Percentiles rank a stretch among this genome's conserved stretches.
Conservation (phyloP, 306 rosid genomes). For the Pterocarpus macrocarpus region DNA sequence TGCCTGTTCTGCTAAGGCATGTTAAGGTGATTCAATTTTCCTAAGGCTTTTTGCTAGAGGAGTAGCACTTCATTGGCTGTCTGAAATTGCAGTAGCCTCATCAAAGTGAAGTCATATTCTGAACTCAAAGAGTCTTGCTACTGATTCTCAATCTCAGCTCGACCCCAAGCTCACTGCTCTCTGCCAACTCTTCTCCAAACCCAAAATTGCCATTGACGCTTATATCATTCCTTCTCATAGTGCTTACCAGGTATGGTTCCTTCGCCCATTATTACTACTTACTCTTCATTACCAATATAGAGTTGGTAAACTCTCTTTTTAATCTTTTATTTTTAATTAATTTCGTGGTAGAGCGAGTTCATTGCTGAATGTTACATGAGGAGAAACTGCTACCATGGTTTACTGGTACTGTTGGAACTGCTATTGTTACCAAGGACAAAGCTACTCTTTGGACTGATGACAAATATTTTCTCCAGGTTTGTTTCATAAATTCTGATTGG, state of each 20-base stretch:
- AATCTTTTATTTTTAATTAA: too few relatives aligned
- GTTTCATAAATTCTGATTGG: too few relatives aligned
- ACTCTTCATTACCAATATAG: too few relatives aligned
- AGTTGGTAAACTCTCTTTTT: not conserved
- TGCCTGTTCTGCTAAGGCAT: too few relatives aligned
- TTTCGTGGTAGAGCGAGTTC: constrained; percentile 98
- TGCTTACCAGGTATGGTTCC: constrained; percentile 79
- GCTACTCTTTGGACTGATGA: constrained; percentile 93
- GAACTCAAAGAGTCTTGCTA: constrained; percentile 50
- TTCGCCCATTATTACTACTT: too few relatives aligned
- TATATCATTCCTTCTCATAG: constrained; percentile 91
- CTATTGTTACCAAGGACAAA: constrained; percentile 84
- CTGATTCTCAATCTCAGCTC: constrained; percentile 37
- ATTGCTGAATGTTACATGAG: constrained; percentile 90
- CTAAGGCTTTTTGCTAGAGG: too few relatives aligned
- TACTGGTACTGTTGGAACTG: constrained; percentile 93
- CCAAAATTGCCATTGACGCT: constrained; percentile 75
- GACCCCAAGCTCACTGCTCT: constrained; percentile 77
- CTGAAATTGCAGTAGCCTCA: constrained; percentile 55
- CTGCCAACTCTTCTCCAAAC: constrained; percentile 71
- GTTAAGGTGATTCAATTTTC: too few relatives aligned
- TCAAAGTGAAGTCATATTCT: constrained; percentile 78
- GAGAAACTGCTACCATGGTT: constrained; percentile 87
- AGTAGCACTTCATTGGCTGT: constrained; percentile 43
- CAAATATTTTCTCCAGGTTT: too few relatives aligned